phyloP scores from a whole-genome alignment of 228 moss, liverwort and hornwort genomes.

The Sphagnum magellanicum region DNA sequence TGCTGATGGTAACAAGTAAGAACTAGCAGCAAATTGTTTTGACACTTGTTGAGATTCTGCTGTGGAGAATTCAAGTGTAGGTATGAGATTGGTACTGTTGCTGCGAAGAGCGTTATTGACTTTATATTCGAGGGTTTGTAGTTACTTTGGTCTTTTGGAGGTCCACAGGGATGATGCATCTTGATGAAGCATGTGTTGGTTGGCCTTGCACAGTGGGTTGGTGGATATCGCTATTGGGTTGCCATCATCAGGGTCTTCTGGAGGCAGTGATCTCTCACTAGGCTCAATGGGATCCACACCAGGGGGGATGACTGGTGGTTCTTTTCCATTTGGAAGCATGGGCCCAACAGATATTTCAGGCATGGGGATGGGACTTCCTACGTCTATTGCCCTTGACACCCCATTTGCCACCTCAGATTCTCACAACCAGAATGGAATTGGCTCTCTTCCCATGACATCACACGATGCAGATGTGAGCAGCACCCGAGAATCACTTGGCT shows the following conservation, averaged over 20 bases:
- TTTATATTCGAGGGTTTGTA: no score
- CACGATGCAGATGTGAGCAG: conserved; percentile 77
- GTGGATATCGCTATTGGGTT: conserved; percentile 59
- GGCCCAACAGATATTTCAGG: conserved; percentile 94
- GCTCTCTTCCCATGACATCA: conserved; percentile 67
- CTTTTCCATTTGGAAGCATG: conserved; percentile 87
- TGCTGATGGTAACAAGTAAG: conserved; percentile 53
- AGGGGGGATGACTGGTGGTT: conserved; percentile 52
- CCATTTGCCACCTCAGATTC: conserved; percentile 62
- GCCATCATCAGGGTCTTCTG: conserved; percentile 40
- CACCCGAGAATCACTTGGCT: conserved; percentile 91
- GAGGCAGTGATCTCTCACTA: conserved; percentile 59
- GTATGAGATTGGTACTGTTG: no score
- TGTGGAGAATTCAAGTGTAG: no score
- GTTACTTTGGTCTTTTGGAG: no score
- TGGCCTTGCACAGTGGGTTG: conserved; percentile 28
- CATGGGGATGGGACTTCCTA: conserved; percentile 81
- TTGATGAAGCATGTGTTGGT: no score
- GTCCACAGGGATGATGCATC: no score
- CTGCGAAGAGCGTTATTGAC: no score
- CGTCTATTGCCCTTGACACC: conserved; percentile 83
- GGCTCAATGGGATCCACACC: conserved; percentile 68
- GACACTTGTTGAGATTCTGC: no score
- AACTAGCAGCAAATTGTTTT: no score
- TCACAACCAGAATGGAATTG: conserved; percentile 81